Conservation (phyloP, 1,284 basidiomycete genomes). For the Moesziomyces parantarcticus region DNA sequence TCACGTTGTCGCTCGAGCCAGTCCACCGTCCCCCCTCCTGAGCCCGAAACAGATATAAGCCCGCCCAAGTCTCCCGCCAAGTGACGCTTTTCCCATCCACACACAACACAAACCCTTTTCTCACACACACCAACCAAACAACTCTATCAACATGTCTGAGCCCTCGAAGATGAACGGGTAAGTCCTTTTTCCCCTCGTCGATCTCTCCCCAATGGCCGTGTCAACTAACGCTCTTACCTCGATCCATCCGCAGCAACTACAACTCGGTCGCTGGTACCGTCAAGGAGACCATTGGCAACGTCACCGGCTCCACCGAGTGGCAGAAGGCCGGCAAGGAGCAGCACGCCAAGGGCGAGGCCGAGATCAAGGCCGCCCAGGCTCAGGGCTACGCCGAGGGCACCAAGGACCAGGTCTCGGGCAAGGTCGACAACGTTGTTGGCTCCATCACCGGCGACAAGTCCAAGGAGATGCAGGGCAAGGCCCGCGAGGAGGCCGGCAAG, state of each 20-base stretch:
- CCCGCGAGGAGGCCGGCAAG: slow-evolving; percentile 52
- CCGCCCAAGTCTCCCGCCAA: slow-evolving; percentile 2
- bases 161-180: slow-evolving; percentile 55
- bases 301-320: slow-evolving; percentile 51
- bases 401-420: slow-evolving; percentile 60
- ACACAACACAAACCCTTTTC: background rate
- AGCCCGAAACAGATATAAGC: slow-evolving; percentile 24
- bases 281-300: slow-evolving; percentile 58
- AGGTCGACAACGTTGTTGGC: slow-evolving; percentile 56
- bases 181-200: slow-evolving; percentile 1
- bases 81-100: slow-evolving; percentile 7
- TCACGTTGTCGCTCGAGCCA: no score
- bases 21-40: no score
- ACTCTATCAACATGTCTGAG: slow-evolving; percentile 50
- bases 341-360: slow-evolving; percentile 59
- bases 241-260: slow-evolving; percentile 35
- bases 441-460: slow-evolving; percentile 58
- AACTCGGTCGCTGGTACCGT: slow-evolving; percentile 53
- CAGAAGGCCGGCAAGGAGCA: slow-evolving; percentile 57
- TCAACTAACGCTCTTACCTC: background rate
- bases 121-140: slow-evolving; percentile 9
- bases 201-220: background rate
- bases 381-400: slow-evolving; percentile 61
- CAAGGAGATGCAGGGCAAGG: slow-evolving; percentile 54
- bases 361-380: slow-evolving; percentile 58